Evolutionary conservation across 768 basidiomycete genomes (phyloP).

Genomic region (Rubroboletus satanas): DNA sequence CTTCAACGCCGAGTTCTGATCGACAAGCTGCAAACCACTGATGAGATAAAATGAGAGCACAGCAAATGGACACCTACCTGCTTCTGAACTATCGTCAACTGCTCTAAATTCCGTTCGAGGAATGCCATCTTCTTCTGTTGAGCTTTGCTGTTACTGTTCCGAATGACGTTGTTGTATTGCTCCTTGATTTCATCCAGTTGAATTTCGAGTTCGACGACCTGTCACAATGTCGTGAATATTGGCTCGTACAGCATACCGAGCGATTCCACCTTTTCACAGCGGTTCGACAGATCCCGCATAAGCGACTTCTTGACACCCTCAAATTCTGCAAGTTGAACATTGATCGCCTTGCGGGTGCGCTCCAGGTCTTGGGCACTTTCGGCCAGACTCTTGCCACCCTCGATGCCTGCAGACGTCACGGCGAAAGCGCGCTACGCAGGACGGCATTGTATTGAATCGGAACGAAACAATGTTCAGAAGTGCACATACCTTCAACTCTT

Average conservation of each 20-base stretch:
- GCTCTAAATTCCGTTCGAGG: constrained; percentile 93
- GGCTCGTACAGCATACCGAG: constrained; percentile 9
- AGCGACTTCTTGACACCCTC: constrained; percentile 98
- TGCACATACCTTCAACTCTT: constrained; percentile 85
- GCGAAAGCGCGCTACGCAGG: constrained; percentile 83
- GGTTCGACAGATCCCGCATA: constrained; percentile 98
- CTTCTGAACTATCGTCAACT: constrained; percentile 93
- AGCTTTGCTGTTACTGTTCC: constrained; percentile 96
- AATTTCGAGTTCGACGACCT: constrained; percentile 99
- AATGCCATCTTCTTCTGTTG: constrained; percentile 99
- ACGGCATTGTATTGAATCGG: background rate
- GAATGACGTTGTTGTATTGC: constrained; percentile 97
- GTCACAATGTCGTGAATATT: constrained; percentile 14
- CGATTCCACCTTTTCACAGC: constrained; percentile 87
- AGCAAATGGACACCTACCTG: constrained; percentile 53
- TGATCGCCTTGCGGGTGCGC: constrained; percentile 92
- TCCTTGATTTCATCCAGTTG: constrained; percentile 98
- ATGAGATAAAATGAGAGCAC: constrained; percentile 2
- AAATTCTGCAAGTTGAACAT: constrained; percentile 97
- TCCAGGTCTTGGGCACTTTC: constrained; percentile 98
- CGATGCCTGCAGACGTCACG: constrained; percentile 94
- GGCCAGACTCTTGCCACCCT: constrained; percentile 94
- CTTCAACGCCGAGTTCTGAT: constrained; percentile 96
- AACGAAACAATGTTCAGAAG: constrained; percentile 5
- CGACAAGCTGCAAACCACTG: constrained; percentile 70